Conservation (phyloP, 768 basidiomycete genomes). For the Suillus brevipes region DNA sequence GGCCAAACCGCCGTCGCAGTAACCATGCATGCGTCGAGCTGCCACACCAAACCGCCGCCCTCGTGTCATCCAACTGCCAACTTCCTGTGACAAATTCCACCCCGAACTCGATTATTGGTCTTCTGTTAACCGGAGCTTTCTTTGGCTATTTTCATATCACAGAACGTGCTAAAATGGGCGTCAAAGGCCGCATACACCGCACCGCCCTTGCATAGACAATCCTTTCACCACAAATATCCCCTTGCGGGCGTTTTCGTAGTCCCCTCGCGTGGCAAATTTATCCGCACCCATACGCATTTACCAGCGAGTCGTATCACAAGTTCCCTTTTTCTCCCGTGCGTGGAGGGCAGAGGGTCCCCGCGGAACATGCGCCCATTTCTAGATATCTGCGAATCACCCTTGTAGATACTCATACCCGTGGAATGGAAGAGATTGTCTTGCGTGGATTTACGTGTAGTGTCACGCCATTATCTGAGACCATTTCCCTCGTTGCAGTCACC, state of each 20-base stretch:
- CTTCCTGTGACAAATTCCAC: background rate
- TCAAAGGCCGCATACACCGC: background rate
- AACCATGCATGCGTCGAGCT: background rate
- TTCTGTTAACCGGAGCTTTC: background rate
- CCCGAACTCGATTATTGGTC: background rate
- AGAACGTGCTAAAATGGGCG: background rate
- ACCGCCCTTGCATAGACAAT: background rate
- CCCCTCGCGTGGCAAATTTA: background rate
- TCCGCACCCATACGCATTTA: background rate
- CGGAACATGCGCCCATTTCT: background rate
- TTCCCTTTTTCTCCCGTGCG: conserved; percentile 4
- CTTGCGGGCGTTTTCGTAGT: background rate
- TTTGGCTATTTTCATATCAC: background rate
- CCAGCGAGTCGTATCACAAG: background rate
- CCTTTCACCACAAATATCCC: background rate
- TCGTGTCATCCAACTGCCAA: conserved; percentile 4
- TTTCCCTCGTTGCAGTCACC: conserved; percentile 11
- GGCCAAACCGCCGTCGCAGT: conserved; percentile 5
- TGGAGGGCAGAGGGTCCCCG: conserved; percentile 5
- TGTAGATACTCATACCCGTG: background rate
- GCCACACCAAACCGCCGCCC: background rate
- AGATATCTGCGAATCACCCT: background rate
- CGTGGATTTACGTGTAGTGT: background rate
- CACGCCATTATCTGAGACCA: background rate
- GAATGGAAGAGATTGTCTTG: background rate